These are phyloP conservation scores for Backusella westeae DNA, from an alignment of 192 early-diverging fungal genomes.

Conservation along the genomic window DNA sequence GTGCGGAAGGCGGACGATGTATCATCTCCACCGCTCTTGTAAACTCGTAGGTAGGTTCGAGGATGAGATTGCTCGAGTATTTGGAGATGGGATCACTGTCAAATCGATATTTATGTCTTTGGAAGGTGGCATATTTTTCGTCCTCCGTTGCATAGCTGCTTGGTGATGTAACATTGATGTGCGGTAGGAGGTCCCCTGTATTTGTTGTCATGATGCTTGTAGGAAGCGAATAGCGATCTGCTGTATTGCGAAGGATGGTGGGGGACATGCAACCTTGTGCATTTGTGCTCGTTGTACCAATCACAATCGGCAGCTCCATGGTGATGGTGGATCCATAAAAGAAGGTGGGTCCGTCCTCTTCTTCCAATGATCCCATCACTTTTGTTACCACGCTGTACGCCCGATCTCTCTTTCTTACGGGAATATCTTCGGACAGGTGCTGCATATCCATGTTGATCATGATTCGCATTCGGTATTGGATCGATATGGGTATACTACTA, in stretches of 20 bases:
- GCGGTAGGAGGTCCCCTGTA: background rate
- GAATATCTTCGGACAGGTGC: background rate
- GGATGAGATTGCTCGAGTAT: background rate
- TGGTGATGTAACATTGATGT: background rate
- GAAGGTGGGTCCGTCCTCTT: background rate
- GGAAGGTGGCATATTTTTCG: background rate
- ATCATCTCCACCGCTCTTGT: background rate
- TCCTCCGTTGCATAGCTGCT: background rate
- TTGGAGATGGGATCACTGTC: background rate
- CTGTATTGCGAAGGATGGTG: too few species aligned
- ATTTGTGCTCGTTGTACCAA: background rate
- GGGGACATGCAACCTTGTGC: background rate
- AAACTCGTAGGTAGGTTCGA: background rate
- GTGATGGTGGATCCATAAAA: constrained; percentile 8
- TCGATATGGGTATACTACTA: background rate
- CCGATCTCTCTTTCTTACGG: background rate
- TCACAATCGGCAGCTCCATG: constrained; percentile 1
- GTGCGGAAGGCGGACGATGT: background rate
- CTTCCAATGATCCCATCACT: constrained; percentile 6
- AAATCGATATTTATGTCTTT: background rate
- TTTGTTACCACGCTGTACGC: constrained; percentile 11
- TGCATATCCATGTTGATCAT: constrained; percentile 13
- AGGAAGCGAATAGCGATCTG: background rate
- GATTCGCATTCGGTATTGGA: background rate
- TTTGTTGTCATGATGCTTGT: background rate